Evolutionary conservation across 108 stramenopile species (phyloP).

Genomic region (Cyclotella choctawhatcheeana): DNA sequence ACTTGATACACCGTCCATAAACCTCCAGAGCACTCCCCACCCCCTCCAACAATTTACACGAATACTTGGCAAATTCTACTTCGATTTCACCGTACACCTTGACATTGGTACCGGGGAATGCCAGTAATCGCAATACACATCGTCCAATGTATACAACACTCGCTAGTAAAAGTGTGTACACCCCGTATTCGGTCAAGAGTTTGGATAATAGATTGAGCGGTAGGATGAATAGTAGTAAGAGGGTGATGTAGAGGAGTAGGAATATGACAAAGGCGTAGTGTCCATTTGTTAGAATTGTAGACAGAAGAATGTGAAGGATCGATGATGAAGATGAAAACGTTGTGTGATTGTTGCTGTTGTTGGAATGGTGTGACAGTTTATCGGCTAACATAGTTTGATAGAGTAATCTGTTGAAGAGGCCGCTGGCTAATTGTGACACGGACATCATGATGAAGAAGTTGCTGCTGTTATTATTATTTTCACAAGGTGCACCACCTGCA

Average conservation of each 20-base stretch:
- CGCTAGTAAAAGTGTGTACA: conserved; percentile 47
- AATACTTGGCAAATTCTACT: conserved; percentile 81
- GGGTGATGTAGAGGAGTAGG: conserved; percentile 36
- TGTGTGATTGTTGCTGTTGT: too few relatives aligned
- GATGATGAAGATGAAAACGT: too few relatives aligned
- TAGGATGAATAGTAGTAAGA: conserved; percentile 52
- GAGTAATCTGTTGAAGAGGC: conserved; percentile 12
- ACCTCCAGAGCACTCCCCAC: conserved; percentile 57
- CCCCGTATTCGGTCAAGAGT: conserved; percentile 68
- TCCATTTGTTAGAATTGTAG: conserved; percentile 50
- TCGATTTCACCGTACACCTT: conserved; percentile 78
- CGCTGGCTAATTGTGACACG: background rate
- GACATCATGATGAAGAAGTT: background rate
- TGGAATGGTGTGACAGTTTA: conserved; percentile 20
- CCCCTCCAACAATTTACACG: conserved; percentile 69
- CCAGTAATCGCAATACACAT: conserved; percentile 72
- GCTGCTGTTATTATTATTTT: background rate
- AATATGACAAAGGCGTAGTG: conserved; percentile 48
- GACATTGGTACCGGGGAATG: conserved; percentile 82
- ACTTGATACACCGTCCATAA: conserved; percentile 12
- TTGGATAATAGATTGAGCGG: conserved; percentile 60
- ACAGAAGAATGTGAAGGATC: background rate
- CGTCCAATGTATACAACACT: conserved; percentile 58
- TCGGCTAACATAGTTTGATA: conserved; percentile 31
- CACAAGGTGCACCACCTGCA: too few relatives aligned